Evolutionary conservation across 2,329 filamentous ascomycete genomes (phyloP), one percentile per base, ranked within the genome.

Genomic region (Aspergillaceae sp.): DNA sequence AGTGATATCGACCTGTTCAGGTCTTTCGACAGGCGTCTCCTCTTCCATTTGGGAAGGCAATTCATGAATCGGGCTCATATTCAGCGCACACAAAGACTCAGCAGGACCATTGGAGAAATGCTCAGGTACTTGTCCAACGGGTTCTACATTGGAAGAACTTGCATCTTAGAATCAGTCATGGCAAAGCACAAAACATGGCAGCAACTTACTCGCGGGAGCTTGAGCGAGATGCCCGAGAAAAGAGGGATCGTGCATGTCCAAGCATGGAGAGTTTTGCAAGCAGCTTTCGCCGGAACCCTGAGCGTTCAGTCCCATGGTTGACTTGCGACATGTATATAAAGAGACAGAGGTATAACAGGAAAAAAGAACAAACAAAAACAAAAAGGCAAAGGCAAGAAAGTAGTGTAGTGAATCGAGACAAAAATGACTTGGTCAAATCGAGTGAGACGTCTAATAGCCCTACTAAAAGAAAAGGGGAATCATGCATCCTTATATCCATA

Each of bases 1-100:
- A 58, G 94, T 82, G 47, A 95, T 85, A 65, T 72, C 64, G 48
- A 69, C 77, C 46, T 75, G 69, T 29, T 69, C 65, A 50, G 72
- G 67, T 42, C 68, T 66, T 34, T 45, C 32, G 34, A 40, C 40
- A 11, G 40, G 33, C 7, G 40, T 5, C 8, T 32, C 35, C 30
- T 42, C 48, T 4, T 56, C 54, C 5, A 45, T 42, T 9, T 51
- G 40, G 28, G 48, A 19, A 3, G 48, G 40, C 34, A 46, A 49
- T 6, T 48, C 44, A 10, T 56, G 51, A 26, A 48, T 46, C 27
- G 48, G 46, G 43, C 29, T 53, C 28, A 51, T 44, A n/a, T 43
- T 47, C 40, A 50, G 48, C n/a, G 48, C 45, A 9, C 19, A 29
- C 10, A 43, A 30, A 27, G 32, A 46, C 29, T 49, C 38, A 34